Percentiles rank a stretch among this genome's conserved stretches.
Conservation (phyloP, 2,329 filamentous ascomycete genomes). For the Pestalotiopsis sp. region DNA sequence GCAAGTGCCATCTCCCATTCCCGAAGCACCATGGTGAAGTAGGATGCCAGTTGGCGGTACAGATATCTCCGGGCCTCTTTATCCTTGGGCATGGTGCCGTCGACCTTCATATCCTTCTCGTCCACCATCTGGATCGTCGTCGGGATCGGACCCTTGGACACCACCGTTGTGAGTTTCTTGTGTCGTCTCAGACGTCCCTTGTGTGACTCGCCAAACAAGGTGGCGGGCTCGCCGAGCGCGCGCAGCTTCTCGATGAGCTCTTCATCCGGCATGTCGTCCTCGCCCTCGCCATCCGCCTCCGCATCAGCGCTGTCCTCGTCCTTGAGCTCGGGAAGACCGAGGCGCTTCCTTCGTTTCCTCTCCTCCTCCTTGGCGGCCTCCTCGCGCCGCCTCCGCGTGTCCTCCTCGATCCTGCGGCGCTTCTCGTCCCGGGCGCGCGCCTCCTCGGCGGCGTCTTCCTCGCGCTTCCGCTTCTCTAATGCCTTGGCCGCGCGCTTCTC, state of each 20-base stretch:
- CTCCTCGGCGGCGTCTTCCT: conserved; percentile 80
- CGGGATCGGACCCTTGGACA: conserved; percentile 80
- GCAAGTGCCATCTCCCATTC: conserved; percentile 85
- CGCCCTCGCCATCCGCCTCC: conserved; percentile 40
- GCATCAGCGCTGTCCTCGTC: conserved; percentile 39
- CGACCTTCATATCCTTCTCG: conserved; percentile 83
- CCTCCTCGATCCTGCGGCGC: conserved; percentile 77
- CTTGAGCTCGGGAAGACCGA: conserved; percentile 78
- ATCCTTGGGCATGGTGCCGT: conserved; percentile 63
- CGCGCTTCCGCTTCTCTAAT: conserved; percentile 82
- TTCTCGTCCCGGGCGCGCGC: conserved; percentile 78
- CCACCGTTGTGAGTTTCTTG: conserved; percentile 61
- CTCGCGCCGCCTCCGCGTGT: conserved; percentile 70
- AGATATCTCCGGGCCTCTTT: conserved; percentile 69
- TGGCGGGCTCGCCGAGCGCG: conserved; percentile 71
- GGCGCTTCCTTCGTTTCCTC: conserved; percentile 68
- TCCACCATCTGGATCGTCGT: conserved; percentile 80
- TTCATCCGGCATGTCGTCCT: conserved; percentile 70
- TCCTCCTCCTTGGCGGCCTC: conserved; percentile 77
- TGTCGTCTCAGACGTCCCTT: conserved; percentile 71
- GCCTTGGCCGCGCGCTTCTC: conserved; percentile 70
- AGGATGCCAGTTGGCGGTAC: conserved; percentile 86
- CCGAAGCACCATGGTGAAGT: conserved; percentile 92
- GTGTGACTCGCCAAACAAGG: conserved; percentile 82
- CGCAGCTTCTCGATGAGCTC: conserved; percentile 72